Evolutionary conservation across 2,329 filamentous ascomycete species (phyloP), one percentile per base, ranked within the genome.

Genomic region (Chalaropsis ovoidea): DNA sequence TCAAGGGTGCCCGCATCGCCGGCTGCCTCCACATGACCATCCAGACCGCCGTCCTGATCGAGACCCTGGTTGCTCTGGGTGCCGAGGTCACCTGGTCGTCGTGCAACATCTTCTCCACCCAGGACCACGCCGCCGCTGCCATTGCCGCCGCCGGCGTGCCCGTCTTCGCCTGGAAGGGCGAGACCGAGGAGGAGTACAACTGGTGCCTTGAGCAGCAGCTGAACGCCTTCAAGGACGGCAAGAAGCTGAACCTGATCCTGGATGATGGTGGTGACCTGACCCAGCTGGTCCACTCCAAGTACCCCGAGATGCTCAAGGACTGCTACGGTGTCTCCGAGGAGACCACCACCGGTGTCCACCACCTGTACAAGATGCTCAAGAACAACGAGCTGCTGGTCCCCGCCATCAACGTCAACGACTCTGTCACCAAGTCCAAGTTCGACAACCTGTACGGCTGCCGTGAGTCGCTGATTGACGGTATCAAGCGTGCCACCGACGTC

Each of bases 141-240:
- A 96, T 99, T 80, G 94, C 94, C 72, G 94, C 93, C 67, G 82
- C 86, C 65, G 94, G 93, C 77, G 88, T 95, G 70, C 92, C 93
- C 73, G 93, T 99, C 73, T 84, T 85, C 70, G 83, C 84, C 77
- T 86, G 84, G 83, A 86, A 86, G 79, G 82, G 92, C 75, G 94
- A 99, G 89, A 96, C 93, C 72, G 94, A 99, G 81, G 94, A 97
- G 82, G 94, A 97, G 83, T 99, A 97, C 86, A 85, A 95, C 79
- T 97, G 94, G 94, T 99, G 94, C 80, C 82, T 97, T 75, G 93
- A 97, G 84, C 94, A 99, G 85, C 94, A 97, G 83, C 88, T 99
- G 74, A 78, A 83, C 70, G 88, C 94, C 77, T 99, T 99, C 89
- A 95, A 96, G 82, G 91, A 95, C 75, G 88, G 85, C 84, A 87